Evolutionary conservation across 352 stramenopile species (phyloP), one percentile per base, ranked within the genome.

Genomic region (Phytopythium oedochilum): DNA sequence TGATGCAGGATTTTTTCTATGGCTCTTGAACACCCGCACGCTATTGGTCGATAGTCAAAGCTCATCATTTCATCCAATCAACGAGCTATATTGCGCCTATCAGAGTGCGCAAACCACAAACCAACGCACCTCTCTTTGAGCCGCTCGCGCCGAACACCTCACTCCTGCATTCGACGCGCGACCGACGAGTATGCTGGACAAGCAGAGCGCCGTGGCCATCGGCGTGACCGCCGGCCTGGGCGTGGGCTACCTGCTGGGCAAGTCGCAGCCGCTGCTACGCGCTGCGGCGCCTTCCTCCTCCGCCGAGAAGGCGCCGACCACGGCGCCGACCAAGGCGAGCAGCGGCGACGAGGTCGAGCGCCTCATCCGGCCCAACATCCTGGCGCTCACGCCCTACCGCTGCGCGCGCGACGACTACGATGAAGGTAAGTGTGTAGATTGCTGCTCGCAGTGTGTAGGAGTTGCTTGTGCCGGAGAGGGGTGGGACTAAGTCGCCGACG

Each of bases 361-460:
- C 11, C 81, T 99, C 49, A 97, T 98, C 46, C 91, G 97, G n/a
- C 86, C 89, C 48, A 99, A 99, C 75, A 98, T 99, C 59, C 69
- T 98, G 39, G 72, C 84, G 34, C 78, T 99, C 43, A 94, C 92
- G 49, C 96, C 97, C 5, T 99, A 99, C 70, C 93, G 96, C 34
- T 99, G 97, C 64, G 97, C 97, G 8, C 88, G 97, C 39, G 97
- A 99, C 61, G 95, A 98, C 71, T 98, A 98, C 73, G 78, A 94
- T 59, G 59, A 91, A 67, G 86, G 86, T 87, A 63, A 6, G n/a
- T n/a, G n/a, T n/a, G n/a, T 11, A 14, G 7, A 3, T 15, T 6
- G 5, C 32, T 11, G 5, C 29, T 32, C 9, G 5, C 5, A 10
- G 29, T 32, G 29, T 32, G 29, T 32, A 9, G 9, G 29, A 5